Evolutionary conservation across 208 protist species (phyloP), one percentile per base, ranked within the genome.

Genomic region (Leishmania braziliensis): DNA sequence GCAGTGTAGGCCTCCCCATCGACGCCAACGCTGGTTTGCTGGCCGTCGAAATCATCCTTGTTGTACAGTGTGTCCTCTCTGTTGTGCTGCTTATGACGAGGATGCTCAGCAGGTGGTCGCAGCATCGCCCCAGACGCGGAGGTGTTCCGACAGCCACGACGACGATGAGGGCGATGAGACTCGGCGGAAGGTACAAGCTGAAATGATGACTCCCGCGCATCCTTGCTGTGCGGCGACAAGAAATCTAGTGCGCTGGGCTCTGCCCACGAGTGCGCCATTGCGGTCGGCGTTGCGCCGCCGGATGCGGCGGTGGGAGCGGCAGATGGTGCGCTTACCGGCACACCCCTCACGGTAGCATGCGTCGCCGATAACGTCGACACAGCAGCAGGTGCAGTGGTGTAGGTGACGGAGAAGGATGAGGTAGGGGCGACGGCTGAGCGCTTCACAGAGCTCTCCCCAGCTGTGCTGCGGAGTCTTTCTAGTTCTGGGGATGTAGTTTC

Each of bases 181-280:
- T 58, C 43, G 16, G 70, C 26, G 23, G 69, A 36, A 26, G 20
- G 26, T 54, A 20, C 18, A n/a, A 73, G 26, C 23, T 62, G 73
- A 43, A 18, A 48, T 29, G 46, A 36, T 5, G n/a, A 5, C 69
- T 20, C 39, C 14, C 54, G 16, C 8, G 58, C 60, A 2, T 29
- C 62, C 36, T 71, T 80, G 6, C 36, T 56, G 16, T 84, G 51
- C 36, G 90, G 90, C 10, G 90, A 93, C 29, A 93, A 77, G 78
- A 94, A 95, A 33, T 89, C 81, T 23, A 95, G 75, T 66, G 92
- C 89, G 43, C 92, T 95, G 9, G 92, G 92, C 78, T 95, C 92
- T 39, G 78, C 82, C 16, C 76, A 54, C 18, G 60, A 51, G 60
- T 46, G 51, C 50, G 29, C 29, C 72, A 46, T 23, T n/a, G 33